phyloP scores from a whole-genome alignment of 257 asterid species.

The Lithospermum erythrorhizon region DNA sequence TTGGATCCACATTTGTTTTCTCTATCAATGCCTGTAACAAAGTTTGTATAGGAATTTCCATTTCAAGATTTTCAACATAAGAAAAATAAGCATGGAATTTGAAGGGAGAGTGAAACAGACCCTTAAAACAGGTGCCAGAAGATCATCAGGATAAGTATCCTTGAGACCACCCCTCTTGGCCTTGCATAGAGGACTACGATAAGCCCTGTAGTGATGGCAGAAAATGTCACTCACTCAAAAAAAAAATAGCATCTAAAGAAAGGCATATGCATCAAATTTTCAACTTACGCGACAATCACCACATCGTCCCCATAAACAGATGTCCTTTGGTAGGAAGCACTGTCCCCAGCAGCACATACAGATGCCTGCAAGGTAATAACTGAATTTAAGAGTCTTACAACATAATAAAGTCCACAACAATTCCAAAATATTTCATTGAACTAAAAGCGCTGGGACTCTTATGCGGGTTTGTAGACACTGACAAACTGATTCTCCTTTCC shows the following conservation, averaged over 20 bases:
- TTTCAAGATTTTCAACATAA: slow-evolving; percentile 4
- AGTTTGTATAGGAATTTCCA: neutral
- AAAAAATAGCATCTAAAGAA: neutral
- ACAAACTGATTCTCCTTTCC: too few species aligned
- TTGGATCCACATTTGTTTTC: slow-evolving; percentile 66
- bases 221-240: neutral
- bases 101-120: slow-evolving; percentile 23
- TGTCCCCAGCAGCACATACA: slow-evolving; percentile 76
- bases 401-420: neutral
- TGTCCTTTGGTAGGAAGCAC: slow-evolving; percentile 86
- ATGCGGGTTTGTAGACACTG: neutral
- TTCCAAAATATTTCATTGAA: too few species aligned
- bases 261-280: neutral
- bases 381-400: slow-evolving; percentile 1
- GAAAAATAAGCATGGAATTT: slow-evolving; percentile 9
- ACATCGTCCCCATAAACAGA: slow-evolving; percentile 91
- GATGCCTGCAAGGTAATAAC: slow-evolving; percentile 52
- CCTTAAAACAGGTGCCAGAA: slow-evolving; percentile 87
- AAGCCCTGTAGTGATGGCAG: slow-evolving; percentile 45
- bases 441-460: neutral
- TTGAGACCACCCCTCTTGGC: slow-evolving; percentile 95
- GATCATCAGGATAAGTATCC: slow-evolving; percentile 91
- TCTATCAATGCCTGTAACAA: slow-evolving; percentile 58
- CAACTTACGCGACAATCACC: slow-evolving; percentile 93
- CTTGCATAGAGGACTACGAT: slow-evolving; percentile 86